Conservation (phyloP, 441 rosid genomes). For the Pelargonium myrrhifolium region DNA sequence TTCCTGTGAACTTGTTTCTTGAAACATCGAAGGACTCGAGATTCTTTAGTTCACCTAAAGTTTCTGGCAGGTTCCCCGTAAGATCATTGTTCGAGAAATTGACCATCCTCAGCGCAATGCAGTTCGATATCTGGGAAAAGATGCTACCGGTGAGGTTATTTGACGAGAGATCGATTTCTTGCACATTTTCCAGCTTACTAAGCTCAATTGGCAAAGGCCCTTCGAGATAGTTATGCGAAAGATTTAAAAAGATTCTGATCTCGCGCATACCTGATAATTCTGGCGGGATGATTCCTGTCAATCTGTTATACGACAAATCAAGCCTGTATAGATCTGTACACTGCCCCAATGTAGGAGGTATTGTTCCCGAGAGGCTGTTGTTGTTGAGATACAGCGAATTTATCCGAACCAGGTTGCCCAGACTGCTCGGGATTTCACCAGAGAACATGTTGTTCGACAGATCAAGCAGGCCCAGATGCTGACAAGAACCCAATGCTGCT, state of each 20-base stretch:
- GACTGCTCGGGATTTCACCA: slow-evolving; percentile 27
- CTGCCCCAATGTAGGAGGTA: slow-evolving; percentile 35
- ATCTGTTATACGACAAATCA: slow-evolving; percentile 31
- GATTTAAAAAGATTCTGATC: slow-evolving; percentile 28
- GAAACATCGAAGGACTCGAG: slow-evolving; percentile 32
- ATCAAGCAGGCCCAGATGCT: slow-evolving; percentile 27
- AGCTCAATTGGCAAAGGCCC: slow-evolving; percentile 36
- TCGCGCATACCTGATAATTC: slow-evolving; percentile 25
- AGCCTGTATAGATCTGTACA: slow-evolving; percentile 27
- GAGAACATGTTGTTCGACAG: slow-evolving; percentile 26
- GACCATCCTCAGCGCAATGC: slow-evolving; percentile 24
- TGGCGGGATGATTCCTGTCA: slow-evolving; percentile 29
- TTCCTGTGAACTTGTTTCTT: slow-evolving; percentile 27
- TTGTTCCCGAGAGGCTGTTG: slow-evolving; percentile 43
- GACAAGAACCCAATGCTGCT: slow-evolving; percentile 17
- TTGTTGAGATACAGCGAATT: slow-evolving; percentile 37
- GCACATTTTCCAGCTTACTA: slow-evolving; percentile 33
- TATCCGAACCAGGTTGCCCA: slow-evolving; percentile 25
- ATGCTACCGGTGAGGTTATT: slow-evolving; percentile 29
- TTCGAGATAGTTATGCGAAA: slow-evolving; percentile 32
- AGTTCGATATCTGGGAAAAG: slow-evolving; percentile 30
- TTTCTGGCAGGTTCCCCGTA: slow-evolving; percentile 30
- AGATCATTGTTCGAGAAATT: slow-evolving; percentile 31
- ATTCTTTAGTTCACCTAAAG: slow-evolving; percentile 26
- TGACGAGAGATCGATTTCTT: slow-evolving; percentile 31